Evolutionary conservation across 306 rosid genomes (phyloP).

Genomic region (Quercus mongolica): DNA sequence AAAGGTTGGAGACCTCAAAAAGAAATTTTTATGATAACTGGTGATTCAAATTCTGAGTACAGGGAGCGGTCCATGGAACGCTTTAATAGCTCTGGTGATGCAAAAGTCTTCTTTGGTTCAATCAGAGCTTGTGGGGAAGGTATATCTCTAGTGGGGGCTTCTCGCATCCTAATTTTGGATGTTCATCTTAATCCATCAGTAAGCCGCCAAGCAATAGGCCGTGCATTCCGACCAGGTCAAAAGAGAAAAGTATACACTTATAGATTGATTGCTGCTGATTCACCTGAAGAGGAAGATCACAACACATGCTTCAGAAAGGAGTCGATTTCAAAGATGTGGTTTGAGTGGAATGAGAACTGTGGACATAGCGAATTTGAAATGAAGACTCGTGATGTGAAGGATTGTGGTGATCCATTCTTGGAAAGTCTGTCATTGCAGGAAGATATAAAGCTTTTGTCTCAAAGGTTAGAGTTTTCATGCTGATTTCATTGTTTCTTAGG

Average conservation of each 20-base stretch:
- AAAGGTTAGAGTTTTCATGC: slow-evolving; percentile 40
- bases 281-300: slow-evolving; percentile 86
- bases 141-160: slow-evolving; percentile 92
- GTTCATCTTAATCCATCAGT: slow-evolving; percentile 93
- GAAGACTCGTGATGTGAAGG: slow-evolving; percentile 44
- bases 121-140: slow-evolving; percentile 99
- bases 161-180: slow-evolving; percentile 75
- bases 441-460: slow-evolving; percentile 66
- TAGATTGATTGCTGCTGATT: slow-evolving; percentile 71
- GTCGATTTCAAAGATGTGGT: slow-evolving; percentile 86
- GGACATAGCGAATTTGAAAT: slow-evolving; percentile 57
- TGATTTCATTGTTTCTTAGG: too few relatives aligned
- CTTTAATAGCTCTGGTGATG: slow-evolving; percentile 65
- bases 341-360: slow-evolving; percentile 85
- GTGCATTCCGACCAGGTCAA: slow-evolving; percentile 96
- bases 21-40: slow-evolving; percentile 83
- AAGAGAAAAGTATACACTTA: slow-evolving; percentile 63
- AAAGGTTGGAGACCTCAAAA: slow-evolving; percentile 72
- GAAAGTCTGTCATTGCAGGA: slow-evolving; percentile 49
- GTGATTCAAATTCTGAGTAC: slow-evolving; percentile 66
- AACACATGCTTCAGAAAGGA: slow-evolving; percentile 72
- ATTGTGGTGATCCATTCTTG: slow-evolving; percentile 68
- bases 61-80: slow-evolving; percentile 77
- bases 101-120: slow-evolving; percentile 88
- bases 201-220: slow-evolving; percentile 93